Evolutionary conservation across 257 asterid species (phyloP).

Genomic region (Handroanthus guayacan): DNA sequence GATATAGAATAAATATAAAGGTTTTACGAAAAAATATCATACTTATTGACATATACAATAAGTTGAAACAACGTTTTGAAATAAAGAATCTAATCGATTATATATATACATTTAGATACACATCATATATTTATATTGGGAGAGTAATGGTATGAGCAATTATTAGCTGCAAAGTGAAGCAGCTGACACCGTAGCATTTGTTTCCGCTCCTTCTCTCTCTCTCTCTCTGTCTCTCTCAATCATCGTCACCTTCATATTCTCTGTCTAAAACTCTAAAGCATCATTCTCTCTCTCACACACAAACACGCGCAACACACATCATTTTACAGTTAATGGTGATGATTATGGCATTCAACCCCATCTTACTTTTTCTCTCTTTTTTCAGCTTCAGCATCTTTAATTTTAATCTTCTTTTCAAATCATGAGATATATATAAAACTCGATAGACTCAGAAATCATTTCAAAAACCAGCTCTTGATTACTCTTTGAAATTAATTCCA

Average conservation of each 20-base stretch:
- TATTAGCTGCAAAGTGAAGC: slow-evolving; percentile 50
- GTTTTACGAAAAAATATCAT: too few relatives aligned
- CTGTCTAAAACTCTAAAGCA: slow-evolving; percentile 18
- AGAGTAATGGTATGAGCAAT: slow-evolving; percentile 44
- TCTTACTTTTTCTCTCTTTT: slow-evolving; percentile 24
- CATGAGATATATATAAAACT: slow-evolving; percentile 14
- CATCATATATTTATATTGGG: slow-evolving; percentile 19
- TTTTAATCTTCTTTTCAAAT: slow-evolving; percentile 31
- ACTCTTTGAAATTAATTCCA: neutral
- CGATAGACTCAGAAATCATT: slow-evolving; percentile 9
- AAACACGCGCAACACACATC: slow-evolving; percentile 20
- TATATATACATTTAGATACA: too few relatives aligned
- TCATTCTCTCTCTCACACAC: slow-evolving; percentile 31
- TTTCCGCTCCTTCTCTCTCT: slow-evolving; percentile 11
- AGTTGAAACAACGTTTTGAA: too few relatives aligned
- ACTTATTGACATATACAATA: too few relatives aligned
- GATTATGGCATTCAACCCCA: slow-evolving; percentile 45
- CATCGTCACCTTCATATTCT: slow-evolving; percentile 54
- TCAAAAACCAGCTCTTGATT: neutral
- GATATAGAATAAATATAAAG: too few relatives aligned
- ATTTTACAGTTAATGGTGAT: slow-evolving; percentile 40
- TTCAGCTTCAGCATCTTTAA: slow-evolving; percentile 14
- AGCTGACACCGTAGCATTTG: slow-evolving; percentile 45
- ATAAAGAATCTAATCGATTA: neutral
- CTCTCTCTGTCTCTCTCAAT: slow-evolving; percentile 39